Evolutionary conservation across 2,329 filamentous ascomycete species (phyloP).

Genomic region (Penicillium brasilianum): DNA sequence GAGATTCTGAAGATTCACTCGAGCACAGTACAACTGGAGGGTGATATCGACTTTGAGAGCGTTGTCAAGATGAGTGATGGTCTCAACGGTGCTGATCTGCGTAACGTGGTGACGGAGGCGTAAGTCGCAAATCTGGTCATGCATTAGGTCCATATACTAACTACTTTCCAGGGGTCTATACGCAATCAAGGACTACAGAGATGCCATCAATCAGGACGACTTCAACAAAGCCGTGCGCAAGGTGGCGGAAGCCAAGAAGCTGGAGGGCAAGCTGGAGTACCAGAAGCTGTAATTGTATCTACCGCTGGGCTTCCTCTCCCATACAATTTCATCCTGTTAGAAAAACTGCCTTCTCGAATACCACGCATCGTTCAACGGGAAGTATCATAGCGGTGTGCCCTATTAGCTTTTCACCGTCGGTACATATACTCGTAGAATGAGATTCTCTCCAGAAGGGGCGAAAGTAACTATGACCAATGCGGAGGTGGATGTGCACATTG

Average conservation of each 20-base stretch:
- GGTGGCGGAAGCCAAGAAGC: conserved; percentile 95
- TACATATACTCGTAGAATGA: neutral
- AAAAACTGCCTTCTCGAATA: conserved; percentile 20
- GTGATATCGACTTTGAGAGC: conserved; percentile 97
- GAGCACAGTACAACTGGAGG: conserved; percentile 81
- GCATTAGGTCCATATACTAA: conserved; percentile 4
- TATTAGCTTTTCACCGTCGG: neutral
- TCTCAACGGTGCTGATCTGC: conserved; percentile 93
- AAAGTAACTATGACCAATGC: too few relatives aligned
- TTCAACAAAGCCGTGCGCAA: conserved; percentile 99
- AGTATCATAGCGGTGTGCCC: neutral
- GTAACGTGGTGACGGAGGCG: conserved; percentile 98
- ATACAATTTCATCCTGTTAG: conserved; percentile 21
- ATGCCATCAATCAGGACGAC: conserved; percentile 96
- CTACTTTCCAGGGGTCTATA: conserved; percentile 73
- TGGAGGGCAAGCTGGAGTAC: conserved; percentile 98
- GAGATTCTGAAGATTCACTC: conserved; percentile 99
- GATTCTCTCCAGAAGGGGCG: neutral
- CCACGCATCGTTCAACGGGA: conserved; percentile 19
- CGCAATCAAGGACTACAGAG: conserved; percentile 97
- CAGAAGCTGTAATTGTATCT: conserved; percentile 66
- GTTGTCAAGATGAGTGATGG: conserved; percentile 99
- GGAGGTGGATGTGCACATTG: neutral
- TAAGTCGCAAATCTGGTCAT: conserved; percentile 59
- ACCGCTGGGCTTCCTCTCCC: conserved; percentile 15